A percentile compares a stretch with the other conserved stretches of the same genome.
These are phyloP conservation scores for Tulasnella calospora DNA, from an alignment of 768 basidiomycete genomes.

Conservation along the genomic window DNA sequence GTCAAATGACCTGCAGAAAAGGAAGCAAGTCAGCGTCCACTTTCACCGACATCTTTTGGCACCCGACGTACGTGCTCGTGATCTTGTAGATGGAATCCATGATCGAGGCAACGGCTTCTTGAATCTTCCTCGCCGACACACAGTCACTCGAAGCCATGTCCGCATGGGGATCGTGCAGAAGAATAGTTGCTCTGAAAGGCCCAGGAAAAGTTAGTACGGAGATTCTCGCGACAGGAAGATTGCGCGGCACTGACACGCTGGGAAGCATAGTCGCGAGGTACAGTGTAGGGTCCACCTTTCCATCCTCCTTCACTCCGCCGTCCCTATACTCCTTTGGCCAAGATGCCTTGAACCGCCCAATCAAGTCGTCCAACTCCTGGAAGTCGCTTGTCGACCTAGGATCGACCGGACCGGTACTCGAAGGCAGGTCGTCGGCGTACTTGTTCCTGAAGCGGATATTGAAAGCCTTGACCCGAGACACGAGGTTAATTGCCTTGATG, in stretches of 20 bases:
- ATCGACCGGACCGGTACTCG: neutral
- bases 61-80: conserved; percentile 10
- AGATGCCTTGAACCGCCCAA: conserved; percentile 1
- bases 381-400: conserved; percentile 4
- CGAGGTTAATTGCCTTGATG: conserved; percentile 6
- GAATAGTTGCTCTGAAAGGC: neutral
- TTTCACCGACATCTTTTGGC: neutral
- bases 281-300: conserved; percentile 9
- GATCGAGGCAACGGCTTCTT: neutral
- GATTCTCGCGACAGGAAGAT: neutral
- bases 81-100: conserved; percentile 22
- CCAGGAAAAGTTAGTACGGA: neutral
- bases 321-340: conserved; percentile 23
- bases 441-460: conserved; percentile 18
- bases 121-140: conserved; percentile 7
- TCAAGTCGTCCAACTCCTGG: conserved; percentile 11
- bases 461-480: conserved; percentile 21
- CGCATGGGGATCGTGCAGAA: conserved; percentile 21
- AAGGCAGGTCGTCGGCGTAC: neutral
- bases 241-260: conserved; percentile 1
- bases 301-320: neutral
- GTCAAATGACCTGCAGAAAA: neutral
- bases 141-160: conserved; percentile 8
- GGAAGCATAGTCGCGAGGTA: conserved; percentile 14
- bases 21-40: neutral